Evolutionary conservation across 208 protist genomes (phyloP), one percentile per base, ranked within the genome.

Genomic region (Sergeia podlipaevii): DNA sequence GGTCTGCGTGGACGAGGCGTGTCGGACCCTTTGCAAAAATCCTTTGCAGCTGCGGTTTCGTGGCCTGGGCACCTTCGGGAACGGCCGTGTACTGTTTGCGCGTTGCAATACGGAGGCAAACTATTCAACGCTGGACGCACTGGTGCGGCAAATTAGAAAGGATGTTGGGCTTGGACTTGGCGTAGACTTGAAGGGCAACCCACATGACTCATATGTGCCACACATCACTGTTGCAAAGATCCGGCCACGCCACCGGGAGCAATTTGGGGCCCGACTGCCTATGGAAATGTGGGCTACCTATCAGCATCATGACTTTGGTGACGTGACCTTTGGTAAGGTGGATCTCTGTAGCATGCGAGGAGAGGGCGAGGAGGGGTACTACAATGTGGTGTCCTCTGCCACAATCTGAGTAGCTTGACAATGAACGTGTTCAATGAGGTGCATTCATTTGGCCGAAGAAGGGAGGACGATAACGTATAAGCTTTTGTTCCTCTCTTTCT

Each of bases 161-260:
- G 68, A 73, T 28, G 54, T 91, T 17, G 83, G 80, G 0, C 36
- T 65, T 1, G 70, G 65, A 2, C 57, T 91, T 6, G 65, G 72
- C 8, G 71, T 95, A 7, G 84, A 92, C 51, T 52, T 95, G 43
- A 90, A 92, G 64, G 88, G 88, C 37, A 95, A 95, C 55, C 81
- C 84, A 48, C 76, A 91, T 56, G 88, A 95, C 50, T 80, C 73
- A n/a, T 95, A 88, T 65, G 84, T 95, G 60, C 88, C 88, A 20
- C 88, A 95, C 66, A 45, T 95, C 1, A 95, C 88, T 11, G 56
- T 95, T 26, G 84, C 81, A 17, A 95, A 95, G 51, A 86, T 95
- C 44, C 72, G 81, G 7, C 66, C 77, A 1, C 51, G 46, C 42
- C 79, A 89, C 44, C 48, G 17, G 32, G 39, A 48, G 0, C 41